These are phyloP conservation scores for Mallotus repandus DNA, from an alignment of 441 rosid species.

Conservation along the genomic window DNA sequence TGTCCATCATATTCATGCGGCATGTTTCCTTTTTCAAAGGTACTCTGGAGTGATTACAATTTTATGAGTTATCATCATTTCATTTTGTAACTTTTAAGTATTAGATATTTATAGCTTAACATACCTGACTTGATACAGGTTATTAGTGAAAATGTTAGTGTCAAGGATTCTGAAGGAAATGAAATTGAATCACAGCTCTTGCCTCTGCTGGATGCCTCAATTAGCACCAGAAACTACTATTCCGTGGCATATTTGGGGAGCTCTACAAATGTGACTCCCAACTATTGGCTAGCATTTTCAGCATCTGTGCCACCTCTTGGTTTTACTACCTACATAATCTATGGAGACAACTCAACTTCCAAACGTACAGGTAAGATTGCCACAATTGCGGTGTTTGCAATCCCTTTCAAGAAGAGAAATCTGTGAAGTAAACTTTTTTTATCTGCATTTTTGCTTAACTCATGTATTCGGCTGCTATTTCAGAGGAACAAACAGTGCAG, in stretches of 20 bases:
- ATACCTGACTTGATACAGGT: constrained; percentile 49
- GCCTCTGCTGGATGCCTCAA: constrained; percentile 59
- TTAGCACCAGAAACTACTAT: constrained; percentile 61
- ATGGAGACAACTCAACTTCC: constrained; percentile 40
- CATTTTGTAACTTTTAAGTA: neutral
- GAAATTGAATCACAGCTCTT: constrained; percentile 80
- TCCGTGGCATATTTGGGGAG: constrained; percentile 73
- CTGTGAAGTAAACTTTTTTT: neutral
- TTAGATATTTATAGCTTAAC: constrained; percentile 9
- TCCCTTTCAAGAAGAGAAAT: neutral
- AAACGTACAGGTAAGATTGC: constrained; percentile 44
- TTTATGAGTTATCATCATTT: too few relatives aligned
- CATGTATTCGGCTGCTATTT: constrained; percentile 31
- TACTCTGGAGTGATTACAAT: too few relatives aligned
- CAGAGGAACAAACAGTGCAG: constrained; percentile 34
- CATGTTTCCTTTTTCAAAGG: neutral
- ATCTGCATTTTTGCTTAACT: constrained; percentile 3
- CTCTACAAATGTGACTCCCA: constrained; percentile 54
- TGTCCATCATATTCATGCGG: neutral
- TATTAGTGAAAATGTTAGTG: constrained; percentile 51
- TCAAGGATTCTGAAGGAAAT: constrained; percentile 77
- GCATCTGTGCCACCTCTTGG: constrained; percentile 90
- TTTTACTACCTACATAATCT: constrained; percentile 73
- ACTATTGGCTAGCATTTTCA: constrained; percentile 87
- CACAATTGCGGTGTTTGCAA: constrained; percentile 12